Evolutionary conservation across 345 rosid species (phyloP), one percentile per base, ranked within the genome.

Genomic region (Pistacia vera): DNA sequence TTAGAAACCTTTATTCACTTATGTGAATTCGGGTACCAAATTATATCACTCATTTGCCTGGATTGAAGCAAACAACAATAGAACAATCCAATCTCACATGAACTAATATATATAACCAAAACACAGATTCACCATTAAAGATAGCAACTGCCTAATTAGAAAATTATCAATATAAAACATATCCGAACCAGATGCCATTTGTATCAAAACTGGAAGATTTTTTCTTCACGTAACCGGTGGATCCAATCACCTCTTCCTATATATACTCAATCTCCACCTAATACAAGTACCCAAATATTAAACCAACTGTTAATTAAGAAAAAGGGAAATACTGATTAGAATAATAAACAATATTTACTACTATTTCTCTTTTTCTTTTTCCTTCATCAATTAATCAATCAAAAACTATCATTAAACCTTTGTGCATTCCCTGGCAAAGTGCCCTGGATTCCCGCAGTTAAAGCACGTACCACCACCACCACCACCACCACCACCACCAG

Each of bases 401-500:
- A 5, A 49, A 12, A 48, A 30, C 9, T 0, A 30, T 30, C 9
- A n/a, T 8, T 25, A 16, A 25, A 41, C 72, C 30, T 41, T 75
- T 14, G 80, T 41, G 71, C 81, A 78, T 12, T 78, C 81, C 77
- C 77, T 78, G 0, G 81, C 81, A 52, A 72, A 64, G 71, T 77
- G 80, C 20, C 80, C 80, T 28, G 63, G 75, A 58, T 71, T 63
- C 80, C 72, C 72, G 44, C 78, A 75, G 54, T 66, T 75, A 30
- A 66, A 75, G 72, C 78, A 75, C 2, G 65, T 20, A 11, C 46
- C 14, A 0, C 71, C 78, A 10, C 70, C 63, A 4, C 17, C 64
- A 14, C 7, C 44, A 0, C 14, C 33, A 1, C 64, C 62, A 0
- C 63, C 44, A 1, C 71, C 62, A 14, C 22, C 33, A 52, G 62